Evolutionary conservation across 1,139 yeast species (phyloP).

Genomic region (Saccharomyces hybrid): DNA sequence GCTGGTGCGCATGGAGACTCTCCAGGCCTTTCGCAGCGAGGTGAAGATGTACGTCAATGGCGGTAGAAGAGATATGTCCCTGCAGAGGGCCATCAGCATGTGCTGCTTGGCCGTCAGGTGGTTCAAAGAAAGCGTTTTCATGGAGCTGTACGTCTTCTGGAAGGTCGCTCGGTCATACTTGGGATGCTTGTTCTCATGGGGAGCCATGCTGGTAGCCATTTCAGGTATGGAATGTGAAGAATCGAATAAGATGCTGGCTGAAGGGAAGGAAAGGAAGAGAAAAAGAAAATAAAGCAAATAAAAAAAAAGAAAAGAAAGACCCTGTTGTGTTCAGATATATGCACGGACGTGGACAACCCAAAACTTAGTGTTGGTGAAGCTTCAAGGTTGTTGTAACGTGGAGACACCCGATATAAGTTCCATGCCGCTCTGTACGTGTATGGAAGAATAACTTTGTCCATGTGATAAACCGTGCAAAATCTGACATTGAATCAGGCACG

Average conservation of each 20-base stretch:
- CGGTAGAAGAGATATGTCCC: slow-evolving; percentile 66
- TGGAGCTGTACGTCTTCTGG: slow-evolving; percentile 19
- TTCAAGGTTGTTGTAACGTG: not conserved
- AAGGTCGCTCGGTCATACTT: slow-evolving; percentile 3
- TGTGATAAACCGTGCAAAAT: not conserved
- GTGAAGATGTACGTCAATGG: slow-evolving; percentile 50
- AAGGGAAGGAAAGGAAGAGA: not conserved
- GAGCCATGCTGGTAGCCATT: not conserved
- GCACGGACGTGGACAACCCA: not conserved
- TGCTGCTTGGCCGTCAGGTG: slow-evolving; percentile 67
- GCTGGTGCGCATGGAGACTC: slow-evolving; percentile 18
- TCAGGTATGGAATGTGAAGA: not conserved
- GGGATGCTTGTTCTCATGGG: not conserved
- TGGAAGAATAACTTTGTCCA: not conserved
- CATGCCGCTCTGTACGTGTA: not conserved
- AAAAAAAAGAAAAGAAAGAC: not conserved
- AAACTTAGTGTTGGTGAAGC: not conserved
- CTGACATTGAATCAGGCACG: not conserved
- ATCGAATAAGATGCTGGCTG: not conserved
- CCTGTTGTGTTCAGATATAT: not conserved
- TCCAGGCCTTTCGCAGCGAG: slow-evolving; percentile 45
- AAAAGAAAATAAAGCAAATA: not conserved
- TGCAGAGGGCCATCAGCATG: slow-evolving; percentile 59
- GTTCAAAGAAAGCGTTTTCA: slow-evolving; percentile 26
- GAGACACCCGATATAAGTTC: not conserved